Evolutionary conservation across 1,139 yeast genomes (phyloP).

Genomic region (Maudiozyma humilis): DNA sequence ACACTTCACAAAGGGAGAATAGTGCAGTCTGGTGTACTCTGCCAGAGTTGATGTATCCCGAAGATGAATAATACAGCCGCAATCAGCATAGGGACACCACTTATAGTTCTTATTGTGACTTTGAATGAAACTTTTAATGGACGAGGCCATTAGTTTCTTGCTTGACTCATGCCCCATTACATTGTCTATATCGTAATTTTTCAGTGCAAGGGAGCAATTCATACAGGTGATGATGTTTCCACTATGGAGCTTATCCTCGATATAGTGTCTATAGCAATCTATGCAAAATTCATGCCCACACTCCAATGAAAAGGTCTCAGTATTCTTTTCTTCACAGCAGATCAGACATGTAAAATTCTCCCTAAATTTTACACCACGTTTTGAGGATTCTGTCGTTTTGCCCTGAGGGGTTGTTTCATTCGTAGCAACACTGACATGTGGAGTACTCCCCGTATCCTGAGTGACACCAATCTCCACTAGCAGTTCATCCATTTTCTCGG

Average conservation of each 20-base stretch:
- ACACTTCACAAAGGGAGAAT: slow-evolving; percentile 64
- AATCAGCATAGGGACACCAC: slow-evolving; percentile 89
- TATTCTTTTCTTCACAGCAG: slow-evolving; percentile 53
- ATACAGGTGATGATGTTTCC: slow-evolving; percentile 66
- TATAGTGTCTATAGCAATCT: slow-evolving; percentile 57
- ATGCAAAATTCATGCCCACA: slow-evolving; percentile 69
- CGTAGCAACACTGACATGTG: not conserved
- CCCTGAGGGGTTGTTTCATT: too few relatives aligned
- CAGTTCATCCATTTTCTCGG: slow-evolving; percentile 44
- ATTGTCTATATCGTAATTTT: slow-evolving; percentile 31
- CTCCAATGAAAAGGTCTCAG: slow-evolving; percentile 42
- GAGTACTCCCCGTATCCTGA: slow-evolving; percentile 12
- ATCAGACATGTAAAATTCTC: slow-evolving; percentile 46
- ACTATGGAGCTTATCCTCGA: slow-evolving; percentile 41
- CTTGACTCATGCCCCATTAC: slow-evolving; percentile 32
- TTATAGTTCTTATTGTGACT: slow-evolving; percentile 42
- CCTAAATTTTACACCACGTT: slow-evolving; percentile 24
- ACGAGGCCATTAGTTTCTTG: slow-evolving; percentile 28
- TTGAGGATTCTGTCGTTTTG: not conserved
- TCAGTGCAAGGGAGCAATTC: slow-evolving; percentile 36
- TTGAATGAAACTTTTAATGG: slow-evolving; percentile 46
- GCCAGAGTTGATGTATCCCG: slow-evolving; percentile 29
- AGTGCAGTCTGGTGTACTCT: slow-evolving; percentile 32
- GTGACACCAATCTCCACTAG: slow-evolving; percentile 43
- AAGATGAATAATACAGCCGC: slow-evolving; percentile 53